Evolutionary conservation across 257 asterid species (phyloP), one percentile per base, ranked within the genome.

Genomic region (Solanum lycopersicoides): DNA sequence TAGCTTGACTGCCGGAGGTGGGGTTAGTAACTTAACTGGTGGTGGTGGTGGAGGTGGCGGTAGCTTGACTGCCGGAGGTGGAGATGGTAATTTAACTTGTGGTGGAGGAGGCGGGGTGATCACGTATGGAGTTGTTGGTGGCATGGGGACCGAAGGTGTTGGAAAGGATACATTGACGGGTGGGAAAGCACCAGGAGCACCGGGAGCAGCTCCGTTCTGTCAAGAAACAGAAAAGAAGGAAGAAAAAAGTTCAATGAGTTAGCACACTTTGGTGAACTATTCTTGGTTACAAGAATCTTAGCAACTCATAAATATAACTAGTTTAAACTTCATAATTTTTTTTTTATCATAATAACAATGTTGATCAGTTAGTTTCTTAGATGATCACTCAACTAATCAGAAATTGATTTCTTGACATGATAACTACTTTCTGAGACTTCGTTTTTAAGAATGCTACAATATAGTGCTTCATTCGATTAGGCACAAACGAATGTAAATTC

Each of bases 91-190:
- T 28, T 28, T 28, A 28, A 28, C 30, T 28, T 28, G 30, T 28
- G 30, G 30, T 28, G 30, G 30, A 30, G 92, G 88, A n/a, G 90
- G 92, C 3, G 91, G 87, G 15, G 90, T 71, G 56, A 47, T 47
- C 1, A 44, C 44, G 74, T 42, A 42, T n/a, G 87, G 83, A 16
- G 41, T 6, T 21, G 65, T 18, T 32, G 72, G 79, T 84, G 79
- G 76, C 18, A 18, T 84, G 18, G 21, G 34, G 44, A 84, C 30
- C 7, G 87, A 82, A 59, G 75, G 60, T 13, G 82, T 75, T 23
- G 45, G 87, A 71, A 14, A 74, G 82, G 82, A 75, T 39, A 15
- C 60, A 42, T 76, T 76, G 60, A 76, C 13, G 28, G 28, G 37
- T 42, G 82, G 82, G 34, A 23, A 75, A 39, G 82, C 7, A 75